Conservation (phyloP, 805 yeast species). For the Cyberlindnera euphorbiae region DNA sequence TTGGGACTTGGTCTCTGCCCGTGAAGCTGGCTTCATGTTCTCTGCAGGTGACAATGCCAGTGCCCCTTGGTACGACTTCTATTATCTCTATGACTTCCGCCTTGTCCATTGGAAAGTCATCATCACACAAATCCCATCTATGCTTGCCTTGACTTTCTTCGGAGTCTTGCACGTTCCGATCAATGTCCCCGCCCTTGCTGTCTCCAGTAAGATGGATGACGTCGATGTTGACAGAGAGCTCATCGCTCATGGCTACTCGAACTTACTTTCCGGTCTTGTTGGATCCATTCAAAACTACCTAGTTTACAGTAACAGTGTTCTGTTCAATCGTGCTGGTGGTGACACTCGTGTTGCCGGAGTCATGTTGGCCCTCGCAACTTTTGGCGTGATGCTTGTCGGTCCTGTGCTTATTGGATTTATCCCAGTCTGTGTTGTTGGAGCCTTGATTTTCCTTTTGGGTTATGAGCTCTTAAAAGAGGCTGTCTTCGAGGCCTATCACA, state of each 20-base stretch:
- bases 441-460: slow-evolving; percentile 85
- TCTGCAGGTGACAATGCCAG: slow-evolving; percentile 29
- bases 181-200: slow-evolving; percentile 95
- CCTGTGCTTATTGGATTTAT: slow-evolving; percentile 91
- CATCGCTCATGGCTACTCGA: slow-evolving; percentile 92
- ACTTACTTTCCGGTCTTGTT: slow-evolving; percentile 71
- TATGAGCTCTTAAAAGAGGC: slow-evolving; percentile 88
- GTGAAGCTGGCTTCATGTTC: slow-evolving; percentile 85
- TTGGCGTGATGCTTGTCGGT: slow-evolving; percentile 76
- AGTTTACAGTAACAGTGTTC: slow-evolving; percentile 89
- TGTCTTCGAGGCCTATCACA: slow-evolving; percentile 75
- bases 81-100: slow-evolving; percentile 61
- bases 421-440: slow-evolving; percentile 94
- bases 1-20: slow-evolving; percentile 55
- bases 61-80: slow-evolving; percentile 90
- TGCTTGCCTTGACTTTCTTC: slow-evolving; percentile 93
- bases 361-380: slow-evolving; percentile 80
- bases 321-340: slow-evolving; percentile 93
- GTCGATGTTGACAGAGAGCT: slow-evolving; percentile 90
- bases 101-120: slow-evolving; percentile 74
- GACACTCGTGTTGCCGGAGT: slow-evolving; percentile 85
- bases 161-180: slow-evolving; percentile 96
- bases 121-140: slow-evolving; percentile 72
- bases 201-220: slow-evolving; percentile 75
- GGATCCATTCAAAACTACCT: slow-evolving; percentile 94